Base-by-base conservation (phyloP, 441 rosid species). In the Populus hybrid region DNA sequence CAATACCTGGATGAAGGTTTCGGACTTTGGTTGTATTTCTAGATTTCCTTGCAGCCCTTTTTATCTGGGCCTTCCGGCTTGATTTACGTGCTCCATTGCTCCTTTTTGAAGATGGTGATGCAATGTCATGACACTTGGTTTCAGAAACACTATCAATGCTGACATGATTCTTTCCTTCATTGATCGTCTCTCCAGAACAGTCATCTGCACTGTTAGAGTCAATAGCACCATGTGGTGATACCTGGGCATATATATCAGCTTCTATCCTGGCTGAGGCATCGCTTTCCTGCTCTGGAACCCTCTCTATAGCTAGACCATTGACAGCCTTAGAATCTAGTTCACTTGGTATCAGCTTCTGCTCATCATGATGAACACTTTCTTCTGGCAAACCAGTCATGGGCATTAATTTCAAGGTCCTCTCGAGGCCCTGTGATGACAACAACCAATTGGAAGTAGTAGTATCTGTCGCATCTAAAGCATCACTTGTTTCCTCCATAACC, bases 61-160 rank as follows among this genome's bases (percentile, higher is more conserved):
- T 89, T 67, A 75, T 75, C 82, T 61, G 86, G 42, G 86, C 73
- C 82, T 79, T 84, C 74, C 76, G 81, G 73, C 86, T 77, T 38
- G 85, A 89, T 87, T 85, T 92, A 78, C 86, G 79, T 57, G 21
- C 66, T 61, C 79, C 82, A 61, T 82, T 78, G 78, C 87, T 88
- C 78, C 88, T 85, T 85, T 78, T 85, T 40, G 90, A 81, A 81
- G 86, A 82, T 72, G 86, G 82, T 71, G 84, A 68, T 21, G 76
- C 76, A 53, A 75, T 80, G 65, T 79, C 81, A 78, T 82, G 81
- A 79, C 80, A 80, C 76, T 74, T 69, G 78, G 77, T 81, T 78
- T 84, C 87, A 28, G 88, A 83, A 71, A 84, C 26, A 70, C 85
- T 78, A 82, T 84, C 84, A 78, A 82, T 80, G 76, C 74, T 82